Base-by-base conservation (phyloP, 768 basidiomycete species). In the Chalciporus pseudorubinellus region DNA sequence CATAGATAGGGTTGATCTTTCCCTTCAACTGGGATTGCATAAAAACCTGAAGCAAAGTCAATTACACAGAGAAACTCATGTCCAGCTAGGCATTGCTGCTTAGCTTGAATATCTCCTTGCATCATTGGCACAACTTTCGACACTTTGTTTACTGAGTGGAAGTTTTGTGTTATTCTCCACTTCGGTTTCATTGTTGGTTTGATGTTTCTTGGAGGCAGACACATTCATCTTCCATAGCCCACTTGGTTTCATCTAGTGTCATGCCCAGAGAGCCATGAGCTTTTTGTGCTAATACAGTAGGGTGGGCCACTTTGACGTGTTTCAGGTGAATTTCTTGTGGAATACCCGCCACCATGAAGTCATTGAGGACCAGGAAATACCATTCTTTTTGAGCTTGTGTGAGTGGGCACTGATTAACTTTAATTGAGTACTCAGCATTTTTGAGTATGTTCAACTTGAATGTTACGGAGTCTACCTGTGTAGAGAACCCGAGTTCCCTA, bases 391-490 rank as follows among this genome's bases (percentile, higher is more conserved):
- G n/a, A n/a, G n/a, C n/a, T n/a, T n/a, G n/a, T n/a, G n/a, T n/a
- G n/a, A n/a, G n/a, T n/a, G n/a, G n/a, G n/a, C n/a, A n/a, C n/a
- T 60, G 76, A 13, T 58, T 55, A 9, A 28, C 13, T 55, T 43
- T 51, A 76, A 75, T 0, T 66, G 62, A 22, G 55, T 52, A 78
- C 72, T 10, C 62, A 0, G 57, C 44, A 3, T 58, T 64, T 13
- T 53, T 41, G 0, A 66, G 66, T 1, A 78, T 62, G 42, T 71
- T 59, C 4, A 77, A 61, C 1, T 43, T 50, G 53, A 77, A 74
- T 2, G 59, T 57, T 4, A 65, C 67, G 1, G 65, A 70, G 8
- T 59, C 39, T 0, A 77, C n/a, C n/a, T n/a, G n/a, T n/a, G n/a
- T n/a, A n/a, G n/a, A n/a, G n/a, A n/a, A n/a, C n/a, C n/a, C n/a